Evolutionary conservation across 2,329 filamentous ascomycete species (phyloP).

Genomic region (Parafenestella ontariensis): DNA sequence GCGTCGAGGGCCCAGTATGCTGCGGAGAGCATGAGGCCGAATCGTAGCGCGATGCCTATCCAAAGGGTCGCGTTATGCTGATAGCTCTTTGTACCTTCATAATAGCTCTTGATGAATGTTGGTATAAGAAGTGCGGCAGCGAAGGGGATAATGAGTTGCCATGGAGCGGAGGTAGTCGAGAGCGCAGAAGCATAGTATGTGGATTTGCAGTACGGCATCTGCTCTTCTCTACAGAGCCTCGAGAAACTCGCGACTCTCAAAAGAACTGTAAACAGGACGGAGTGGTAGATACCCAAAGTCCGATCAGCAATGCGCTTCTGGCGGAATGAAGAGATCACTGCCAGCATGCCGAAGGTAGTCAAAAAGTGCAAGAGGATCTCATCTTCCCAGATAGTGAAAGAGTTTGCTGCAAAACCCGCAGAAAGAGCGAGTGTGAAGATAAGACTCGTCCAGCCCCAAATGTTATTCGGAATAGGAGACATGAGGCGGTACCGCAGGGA

Average conservation of each 20-base stretch:
- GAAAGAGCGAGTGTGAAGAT: slow-evolving; percentile 86
- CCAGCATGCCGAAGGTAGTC: slow-evolving; percentile 81
- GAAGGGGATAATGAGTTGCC: slow-evolving; percentile 85
- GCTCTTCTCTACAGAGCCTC: slow-evolving; percentile 93
- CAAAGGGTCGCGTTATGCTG: slow-evolving; percentile 84
- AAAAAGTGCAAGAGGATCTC: slow-evolving; percentile 92
- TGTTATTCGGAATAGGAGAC: slow-evolving; percentile 70
- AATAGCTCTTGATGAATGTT: slow-evolving; percentile 78
- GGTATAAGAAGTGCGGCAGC: slow-evolving; percentile 75
- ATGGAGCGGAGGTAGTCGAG: slow-evolving; percentile 89
- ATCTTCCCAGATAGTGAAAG: slow-evolving; percentile 98
- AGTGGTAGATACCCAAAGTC: slow-evolving; percentile 82
- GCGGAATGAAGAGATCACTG: slow-evolving; percentile 76
- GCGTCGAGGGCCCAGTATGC: slow-evolving; percentile 89
- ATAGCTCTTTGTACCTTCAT: slow-evolving; percentile 82
- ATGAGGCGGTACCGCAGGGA: slow-evolving; percentile 52
- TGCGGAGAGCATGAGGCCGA: slow-evolving; percentile 76
- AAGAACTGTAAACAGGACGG: slow-evolving; percentile 79
- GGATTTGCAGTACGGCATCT: slow-evolving; percentile 95
- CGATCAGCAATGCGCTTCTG: slow-evolving; percentile 72
- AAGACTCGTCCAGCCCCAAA: slow-evolving; percentile 89
- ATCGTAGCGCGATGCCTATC: slow-evolving; percentile 81
- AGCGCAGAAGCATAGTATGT: slow-evolving; percentile 94
- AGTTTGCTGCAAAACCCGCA: slow-evolving; percentile 95
- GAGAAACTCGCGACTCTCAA: slow-evolving; percentile 84